These are phyloP conservation scores for Angophora floribunda DNA, from an alignment of 345 rosid genomes.

Conservation along the genomic window DNA sequence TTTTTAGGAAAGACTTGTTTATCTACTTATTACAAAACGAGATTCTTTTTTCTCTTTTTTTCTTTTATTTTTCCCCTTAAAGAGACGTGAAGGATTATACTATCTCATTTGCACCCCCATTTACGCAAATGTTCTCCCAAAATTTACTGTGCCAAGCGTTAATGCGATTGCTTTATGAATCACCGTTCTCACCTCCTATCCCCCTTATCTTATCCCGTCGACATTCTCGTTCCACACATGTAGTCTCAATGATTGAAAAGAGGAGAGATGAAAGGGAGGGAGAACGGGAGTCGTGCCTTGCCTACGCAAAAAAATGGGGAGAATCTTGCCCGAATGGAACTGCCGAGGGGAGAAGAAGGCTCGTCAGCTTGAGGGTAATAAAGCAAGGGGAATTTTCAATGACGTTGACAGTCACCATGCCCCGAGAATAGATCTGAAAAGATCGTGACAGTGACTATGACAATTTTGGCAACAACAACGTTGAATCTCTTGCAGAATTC, in stretches of 20 bases:
- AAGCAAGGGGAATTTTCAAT: not conserved
- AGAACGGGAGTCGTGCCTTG: not conserved
- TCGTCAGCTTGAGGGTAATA: not conserved
- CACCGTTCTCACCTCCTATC: not conserved
- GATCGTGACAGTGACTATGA: not conserved
- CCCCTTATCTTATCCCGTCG: not conserved
- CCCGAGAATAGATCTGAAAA: not conserved
- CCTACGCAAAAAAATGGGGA: not conserved
- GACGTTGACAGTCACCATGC: not conserved
- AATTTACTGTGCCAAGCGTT: not conserved
- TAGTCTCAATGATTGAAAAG: not conserved
- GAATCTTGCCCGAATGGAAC: not conserved
- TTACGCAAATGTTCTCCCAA: not conserved
- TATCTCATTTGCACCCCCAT: not conserved
- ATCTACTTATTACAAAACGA: not conserved
- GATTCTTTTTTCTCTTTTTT: not conserved
- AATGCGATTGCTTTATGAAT: not conserved
- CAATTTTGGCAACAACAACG: not conserved
- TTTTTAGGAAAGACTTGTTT: not conserved
- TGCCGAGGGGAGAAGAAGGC: not conserved
- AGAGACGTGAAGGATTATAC: not conserved
- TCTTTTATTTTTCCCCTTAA: not conserved
- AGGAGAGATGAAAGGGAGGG: not conserved
- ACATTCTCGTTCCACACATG: not conserved
- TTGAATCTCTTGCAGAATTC: not conserved